Conservation (phyloP, 2,329 filamentous ascomycete species). For the Fusarium goolgardi region DNA sequence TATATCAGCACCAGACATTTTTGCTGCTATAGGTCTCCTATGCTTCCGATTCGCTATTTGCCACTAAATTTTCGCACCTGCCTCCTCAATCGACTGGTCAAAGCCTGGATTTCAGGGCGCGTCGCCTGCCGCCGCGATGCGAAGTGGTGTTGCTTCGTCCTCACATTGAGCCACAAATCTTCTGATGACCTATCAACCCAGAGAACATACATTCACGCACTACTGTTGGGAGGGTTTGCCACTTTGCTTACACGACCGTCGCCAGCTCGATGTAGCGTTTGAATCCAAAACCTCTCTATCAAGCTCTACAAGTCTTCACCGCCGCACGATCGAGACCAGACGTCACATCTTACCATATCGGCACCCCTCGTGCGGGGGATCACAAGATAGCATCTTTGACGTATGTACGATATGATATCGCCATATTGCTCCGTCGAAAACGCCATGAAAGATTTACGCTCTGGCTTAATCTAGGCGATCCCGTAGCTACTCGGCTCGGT, state of each 20-base stretch:
- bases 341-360: constrained; percentile 7
- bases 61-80: constrained; percentile 23
- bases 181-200: constrained; percentile 25
- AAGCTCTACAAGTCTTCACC: constrained; percentile 5
- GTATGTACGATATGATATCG: constrained; percentile 32
- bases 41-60: constrained; percentile 27
- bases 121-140: constrained; percentile 29
- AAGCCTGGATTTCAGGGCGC: constrained; percentile 22
- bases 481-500: constrained; percentile 41
- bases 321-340: constrained; percentile 25
- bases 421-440: constrained; percentile 27
- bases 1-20: constrained; percentile 33
- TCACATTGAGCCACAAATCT: constrained; percentile 26
- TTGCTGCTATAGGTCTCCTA: constrained; percentile 20
- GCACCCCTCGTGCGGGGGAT: constrained; percentile 42
- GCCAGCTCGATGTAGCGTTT: constrained; percentile 5
- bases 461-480: constrained; percentile 36
- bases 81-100: constrained; percentile 13
- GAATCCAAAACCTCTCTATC: constrained; percentile 11
- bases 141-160: constrained; percentile 40
- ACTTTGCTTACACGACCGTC: constrained; percentile 21
- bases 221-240: constrained; percentile 12
- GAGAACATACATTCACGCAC: not conserved
- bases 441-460: constrained; percentile 33
- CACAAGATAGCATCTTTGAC: constrained; percentile 37